phyloP scores from a whole-genome alignment of 1,284 basidiomycete genomes.

The Apiotrichum akiyoshidainum region DNA sequence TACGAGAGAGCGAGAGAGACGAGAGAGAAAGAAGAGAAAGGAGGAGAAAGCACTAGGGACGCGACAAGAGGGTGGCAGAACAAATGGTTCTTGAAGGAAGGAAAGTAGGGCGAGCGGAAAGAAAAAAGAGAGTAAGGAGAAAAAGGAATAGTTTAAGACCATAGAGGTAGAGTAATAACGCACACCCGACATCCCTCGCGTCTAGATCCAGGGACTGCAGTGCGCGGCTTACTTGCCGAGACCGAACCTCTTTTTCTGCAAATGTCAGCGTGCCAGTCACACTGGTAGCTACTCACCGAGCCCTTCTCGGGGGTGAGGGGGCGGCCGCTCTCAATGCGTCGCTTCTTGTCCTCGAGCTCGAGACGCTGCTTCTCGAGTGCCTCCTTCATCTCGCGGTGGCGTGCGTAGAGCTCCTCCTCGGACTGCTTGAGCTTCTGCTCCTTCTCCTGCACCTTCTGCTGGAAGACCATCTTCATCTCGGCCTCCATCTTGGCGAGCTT shows the following conservation, averaged over 20 bases:
- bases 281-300: constrained; percentile 36
- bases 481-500: constrained; percentile 98
- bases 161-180: neutral
- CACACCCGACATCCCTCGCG: neutral
- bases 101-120: neutral
- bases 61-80: neutral
- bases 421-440: constrained; percentile 96
- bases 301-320: constrained; percentile 91
- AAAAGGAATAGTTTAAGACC: neutral
- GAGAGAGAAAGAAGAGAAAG: constrained; percentile 1
- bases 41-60: neutral
- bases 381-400: constrained; percentile 98
- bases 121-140: too few species aligned
- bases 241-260: constrained; percentile 49
- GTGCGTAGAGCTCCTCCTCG: constrained; percentile 94
- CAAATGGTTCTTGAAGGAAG: neutral
- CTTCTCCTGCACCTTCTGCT: constrained; percentile 98
- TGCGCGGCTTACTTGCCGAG: constrained; percentile 40
- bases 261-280: neutral
- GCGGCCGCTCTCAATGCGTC: constrained; percentile 87
- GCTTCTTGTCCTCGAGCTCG: constrained; percentile 98
- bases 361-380: constrained; percentile 92
- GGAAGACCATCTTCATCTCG: constrained; percentile 99
- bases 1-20: neutral
- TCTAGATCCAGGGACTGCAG: neutral